Conservation (phyloP, 495 filamentous ascomycete species). For the Elasticomyces elasticus region DNA sequence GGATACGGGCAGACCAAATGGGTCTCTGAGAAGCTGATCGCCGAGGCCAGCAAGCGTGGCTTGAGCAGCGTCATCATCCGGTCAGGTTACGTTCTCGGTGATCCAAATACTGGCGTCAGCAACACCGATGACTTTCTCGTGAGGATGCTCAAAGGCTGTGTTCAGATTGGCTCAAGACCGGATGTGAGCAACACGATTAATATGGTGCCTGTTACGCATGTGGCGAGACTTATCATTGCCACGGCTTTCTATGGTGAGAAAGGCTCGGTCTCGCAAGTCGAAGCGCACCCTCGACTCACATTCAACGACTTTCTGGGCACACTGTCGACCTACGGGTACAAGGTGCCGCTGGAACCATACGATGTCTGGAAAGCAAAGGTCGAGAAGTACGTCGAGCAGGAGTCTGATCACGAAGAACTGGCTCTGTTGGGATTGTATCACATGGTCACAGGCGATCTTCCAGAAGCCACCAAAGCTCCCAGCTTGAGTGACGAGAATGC, state of each 20-base stretch:
- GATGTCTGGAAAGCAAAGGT: conserved; percentile 31
- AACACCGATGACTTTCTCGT: conserved; percentile 91
- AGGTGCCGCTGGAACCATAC: conserved; percentile 60
- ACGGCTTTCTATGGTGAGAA: conserved; percentile 49
- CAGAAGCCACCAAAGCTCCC: conserved; percentile 65
- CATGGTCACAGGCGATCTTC: conserved; percentile 72
- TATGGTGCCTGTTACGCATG: conserved; percentile 78
- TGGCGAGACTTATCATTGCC: conserved; percentile 68
- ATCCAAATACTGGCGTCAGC: conserved; percentile 52
- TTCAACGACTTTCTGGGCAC: conserved; percentile 68
- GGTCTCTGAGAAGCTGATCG: conserved; percentile 69
- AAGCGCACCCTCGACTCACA: conserved; percentile 66
- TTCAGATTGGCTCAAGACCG: conserved; percentile 65
- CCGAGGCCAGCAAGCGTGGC: conserved; percentile 69
- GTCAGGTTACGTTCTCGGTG: conserved; percentile 79
- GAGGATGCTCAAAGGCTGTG: conserved; percentile 78
- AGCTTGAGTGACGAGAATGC: conserved; percentile 73
- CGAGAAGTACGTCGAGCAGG: conserved; percentile 31
- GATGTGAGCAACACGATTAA: conserved; percentile 83
- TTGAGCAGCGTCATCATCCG: conserved; percentile 67
- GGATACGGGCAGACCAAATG: conserved; percentile 92
- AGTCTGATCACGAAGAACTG: conserved; percentile 44
- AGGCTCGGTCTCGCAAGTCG: conserved; percentile 61
- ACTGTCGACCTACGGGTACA: conserved; percentile 68
- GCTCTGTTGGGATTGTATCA: conserved; percentile 81